phyloP scores from a whole-genome alignment of 768 basidiomycete genomes.

The Flagelloscypha sp. region DNA sequence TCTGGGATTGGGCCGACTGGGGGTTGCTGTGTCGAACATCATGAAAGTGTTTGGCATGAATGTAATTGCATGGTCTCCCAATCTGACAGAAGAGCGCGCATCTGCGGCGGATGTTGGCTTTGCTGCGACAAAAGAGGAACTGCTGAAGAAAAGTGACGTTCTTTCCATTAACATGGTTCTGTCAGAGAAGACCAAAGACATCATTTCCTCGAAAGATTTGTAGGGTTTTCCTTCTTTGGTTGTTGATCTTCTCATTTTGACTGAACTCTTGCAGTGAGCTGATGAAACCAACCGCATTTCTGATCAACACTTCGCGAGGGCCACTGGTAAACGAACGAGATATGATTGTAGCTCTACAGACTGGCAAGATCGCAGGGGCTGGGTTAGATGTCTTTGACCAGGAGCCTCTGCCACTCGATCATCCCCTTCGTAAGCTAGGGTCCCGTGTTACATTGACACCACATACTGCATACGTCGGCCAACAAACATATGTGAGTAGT shows the following conservation, averaged over 20 bases:
- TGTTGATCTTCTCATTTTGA: too few species aligned
- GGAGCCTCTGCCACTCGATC: slow-evolving; percentile 55
- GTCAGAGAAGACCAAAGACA: slow-evolving; percentile 38
- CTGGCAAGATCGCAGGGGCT: slow-evolving; percentile 45
- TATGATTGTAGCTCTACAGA: slow-evolving; percentile 37
- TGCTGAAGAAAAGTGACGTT: slow-evolving; percentile 47
- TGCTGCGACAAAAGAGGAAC: slow-evolving; percentile 40
- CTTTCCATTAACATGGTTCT: slow-evolving; percentile 56
- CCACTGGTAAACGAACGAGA: slow-evolving; percentile 55
- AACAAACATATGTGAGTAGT: slow-evolving; percentile 35
- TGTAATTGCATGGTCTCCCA: slow-evolving; percentile 57
- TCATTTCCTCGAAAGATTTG: slow-evolving; percentile 41
- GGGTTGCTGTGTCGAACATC: slow-evolving; percentile 32
- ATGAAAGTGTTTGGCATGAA: slow-evolving; percentile 53
- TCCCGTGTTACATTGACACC: slow-evolving; percentile 57
- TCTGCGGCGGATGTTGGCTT: slow-evolving; percentile 42
- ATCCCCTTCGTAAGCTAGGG: slow-evolving; percentile 40
- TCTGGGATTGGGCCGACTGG: slow-evolving; percentile 54
- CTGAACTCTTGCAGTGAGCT: too few species aligned
- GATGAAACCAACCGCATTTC: slow-evolving; percentile 51
- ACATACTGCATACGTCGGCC: slow-evolving; percentile 51
- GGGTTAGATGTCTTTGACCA: slow-evolving; percentile 61
- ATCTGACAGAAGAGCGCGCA: slow-evolving; percentile 52
- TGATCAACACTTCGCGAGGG: slow-evolving; percentile 63
- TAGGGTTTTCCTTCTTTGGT: too few species aligned